These are phyloP conservation scores for Cystoisospora suis DNA, from an alignment of 169 alveolate genomes.

Conservation along the genomic window DNA sequence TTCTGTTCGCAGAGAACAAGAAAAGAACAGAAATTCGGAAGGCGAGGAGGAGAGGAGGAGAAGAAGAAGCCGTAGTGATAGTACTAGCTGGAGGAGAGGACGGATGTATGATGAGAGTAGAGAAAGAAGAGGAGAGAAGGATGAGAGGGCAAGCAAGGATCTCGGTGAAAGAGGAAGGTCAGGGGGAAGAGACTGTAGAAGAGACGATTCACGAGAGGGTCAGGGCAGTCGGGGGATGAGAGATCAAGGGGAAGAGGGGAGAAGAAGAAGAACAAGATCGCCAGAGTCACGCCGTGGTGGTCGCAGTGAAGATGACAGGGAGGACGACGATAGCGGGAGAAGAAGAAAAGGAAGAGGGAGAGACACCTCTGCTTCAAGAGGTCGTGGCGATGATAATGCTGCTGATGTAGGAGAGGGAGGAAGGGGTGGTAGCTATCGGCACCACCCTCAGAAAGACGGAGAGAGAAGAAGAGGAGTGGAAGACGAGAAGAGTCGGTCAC, in stretches of 20 bases:
- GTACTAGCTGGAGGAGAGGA: background rate
- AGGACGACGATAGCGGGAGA: background rate
- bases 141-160: background rate
- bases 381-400: background rate
- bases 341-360: background rate
- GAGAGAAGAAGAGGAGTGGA: background rate
- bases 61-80: background rate
- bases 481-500: background rate
- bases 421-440: background rate
- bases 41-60: background rate
- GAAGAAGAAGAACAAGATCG: background rate
- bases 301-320: background rate
- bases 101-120: background rate
- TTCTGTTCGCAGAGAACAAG: background rate
- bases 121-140: background rate
- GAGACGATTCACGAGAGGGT: background rate
- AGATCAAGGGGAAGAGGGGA: background rate
- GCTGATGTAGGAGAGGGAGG: background rate
- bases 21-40: background rate
- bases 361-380: background rate
- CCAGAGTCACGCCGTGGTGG: background rate
- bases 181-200: background rate
- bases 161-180: background rate
- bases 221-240: background rate
- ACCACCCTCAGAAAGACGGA: background rate